Conservation (phyloP, 306 rosid genomes). For the Fragaria vesca region DNA sequence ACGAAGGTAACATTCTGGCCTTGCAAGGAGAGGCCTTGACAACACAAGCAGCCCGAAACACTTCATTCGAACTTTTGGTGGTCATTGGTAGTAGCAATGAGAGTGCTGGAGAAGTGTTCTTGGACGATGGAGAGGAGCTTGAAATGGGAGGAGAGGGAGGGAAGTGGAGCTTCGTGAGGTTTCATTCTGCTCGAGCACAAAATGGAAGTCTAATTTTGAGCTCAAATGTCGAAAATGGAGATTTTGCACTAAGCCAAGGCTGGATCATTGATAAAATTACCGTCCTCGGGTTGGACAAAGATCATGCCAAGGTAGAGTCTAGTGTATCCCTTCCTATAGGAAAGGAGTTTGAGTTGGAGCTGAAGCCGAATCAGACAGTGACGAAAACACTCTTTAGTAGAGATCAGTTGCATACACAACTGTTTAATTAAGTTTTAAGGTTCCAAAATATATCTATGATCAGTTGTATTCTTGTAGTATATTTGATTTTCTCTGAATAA, state of each 20-base stretch:
- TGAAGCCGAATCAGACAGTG: conserved; percentile 21
- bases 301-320: conserved; percentile 17
- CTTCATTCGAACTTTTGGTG: conserved; percentile 62
- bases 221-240: conserved; percentile 58
- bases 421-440: background rate
- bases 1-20: conserved; percentile 66
- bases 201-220: conserved; percentile 27
- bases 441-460: background rate
- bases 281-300: conserved; percentile 55
- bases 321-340: conserved; percentile 30
- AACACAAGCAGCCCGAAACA: conserved; percentile 48
- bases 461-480: background rate
- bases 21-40: conserved; percentile 75
- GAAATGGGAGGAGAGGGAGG: conserved; percentile 52
- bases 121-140: conserved; percentile 71
- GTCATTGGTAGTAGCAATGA: conserved; percentile 32
- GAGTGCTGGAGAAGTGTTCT: conserved; percentile 59
- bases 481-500: background rate
- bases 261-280: conserved; percentile 64
- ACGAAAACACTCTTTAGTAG: background rate
- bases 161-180: conserved; percentile 58
- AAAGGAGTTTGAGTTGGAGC: conserved; percentile 18
- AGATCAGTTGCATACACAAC: too few species aligned
- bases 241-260: conserved; percentile 50
- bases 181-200: conserved; percentile 26